phyloP scores from a whole-genome alignment of 1,284 basidiomycete species.

The Rhodotorula sp. region DNA sequence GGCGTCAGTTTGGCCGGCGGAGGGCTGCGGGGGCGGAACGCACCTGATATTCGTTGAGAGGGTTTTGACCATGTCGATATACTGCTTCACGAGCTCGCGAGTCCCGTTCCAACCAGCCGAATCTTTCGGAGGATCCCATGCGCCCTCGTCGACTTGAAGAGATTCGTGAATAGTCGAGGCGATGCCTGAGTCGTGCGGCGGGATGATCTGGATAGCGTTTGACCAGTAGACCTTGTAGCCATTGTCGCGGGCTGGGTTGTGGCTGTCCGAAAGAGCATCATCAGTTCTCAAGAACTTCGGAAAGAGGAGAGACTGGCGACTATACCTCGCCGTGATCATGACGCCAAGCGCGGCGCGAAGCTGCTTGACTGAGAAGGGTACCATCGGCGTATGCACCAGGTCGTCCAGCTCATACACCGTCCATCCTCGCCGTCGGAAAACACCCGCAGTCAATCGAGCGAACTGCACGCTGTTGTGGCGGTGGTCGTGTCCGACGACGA shows the following conservation, averaged over 20 bases:
- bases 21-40: constrained; percentile 1
- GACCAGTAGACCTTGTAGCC: constrained; percentile 63
- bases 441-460: constrained; percentile 68
- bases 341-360: constrained; percentile 71
- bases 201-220: constrained; percentile 63
- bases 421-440: constrained; percentile 62
- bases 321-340: constrained; percentile 64
- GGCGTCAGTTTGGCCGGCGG: neutral
- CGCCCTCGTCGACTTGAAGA: constrained; percentile 55
- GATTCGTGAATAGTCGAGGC: constrained; percentile 62
- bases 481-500: constrained; percentile 62
- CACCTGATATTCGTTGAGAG: constrained; percentile 7
- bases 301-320: too few relatives aligned
- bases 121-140: constrained; percentile 51
- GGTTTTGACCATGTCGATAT: constrained; percentile 46
- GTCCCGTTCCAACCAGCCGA: constrained; percentile 54
- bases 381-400: constrained; percentile 77
- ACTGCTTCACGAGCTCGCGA: constrained; percentile 59
- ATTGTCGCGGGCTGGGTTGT: constrained; percentile 58
- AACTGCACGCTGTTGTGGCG: constrained; percentile 68
- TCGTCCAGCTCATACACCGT: constrained; percentile 68
- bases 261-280: neutral
- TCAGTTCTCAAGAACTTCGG: too few relatives aligned
- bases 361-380: constrained; percentile 49
- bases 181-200: constrained; percentile 73